Base-by-base conservation (phyloP, 1,139 yeast genomes). In the Arxiozyma telluris region DNA sequence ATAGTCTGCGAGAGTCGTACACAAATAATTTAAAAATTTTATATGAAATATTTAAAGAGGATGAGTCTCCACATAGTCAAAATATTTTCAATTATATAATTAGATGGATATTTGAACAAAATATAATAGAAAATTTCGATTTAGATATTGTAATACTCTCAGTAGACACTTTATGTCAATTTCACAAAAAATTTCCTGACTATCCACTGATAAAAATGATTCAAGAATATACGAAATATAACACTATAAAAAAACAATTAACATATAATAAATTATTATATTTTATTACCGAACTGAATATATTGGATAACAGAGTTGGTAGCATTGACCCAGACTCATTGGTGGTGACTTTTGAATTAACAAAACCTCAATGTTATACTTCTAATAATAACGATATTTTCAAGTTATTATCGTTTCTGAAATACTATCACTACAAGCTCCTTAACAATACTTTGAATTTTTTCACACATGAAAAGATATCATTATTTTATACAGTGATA, bases 1-100 rank as follows among this genome's bases (percentile, higher is more conserved):
- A 72, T 57, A 71, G 76, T 45, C 61, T 77, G 23, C 64, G 69
- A 7, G 61, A 65, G n/a, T 70, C 82, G 1, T 78, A 68, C 59
- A 53, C 67, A 1, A 62, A 69, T 4, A 72, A 76, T 44, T 58
- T 78, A n/a, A 54, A 70, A 57, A 54, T 64, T 47, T 51, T 75
- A 57, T 57, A 63, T 38, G 27, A 55, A 4, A 47, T 66, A 0
- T 63, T 61, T 38, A 21, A 50, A 30, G 50, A 44, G 5, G 22
- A 48, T 9, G 3, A 3, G 5, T 20, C 22, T 17, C 30, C 27
- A 21, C 30, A 44, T 4, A 21, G 47, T 44, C 21, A 27, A 15
- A 27, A 38, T 38, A 57, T 58, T 22, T 57, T 61, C 17, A 55
- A 58, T 6, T 61, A 41, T 46, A 53, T 54, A 58, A 57, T 49